Conservation (phyloP, 1,284 basidiomycete species). For the Ganoderma leucocontextum region DNA sequence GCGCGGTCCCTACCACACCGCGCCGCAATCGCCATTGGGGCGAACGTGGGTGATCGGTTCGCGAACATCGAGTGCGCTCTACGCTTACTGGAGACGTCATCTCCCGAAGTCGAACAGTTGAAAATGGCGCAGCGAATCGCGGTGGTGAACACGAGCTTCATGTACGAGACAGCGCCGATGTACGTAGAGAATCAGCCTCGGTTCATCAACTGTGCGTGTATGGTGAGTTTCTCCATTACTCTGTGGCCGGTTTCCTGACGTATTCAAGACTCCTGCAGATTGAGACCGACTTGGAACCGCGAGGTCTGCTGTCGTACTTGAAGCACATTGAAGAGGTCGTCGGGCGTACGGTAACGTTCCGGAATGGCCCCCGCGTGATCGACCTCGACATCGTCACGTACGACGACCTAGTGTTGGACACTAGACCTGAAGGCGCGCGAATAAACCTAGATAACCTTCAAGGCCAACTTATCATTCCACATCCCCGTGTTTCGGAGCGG, state of each 20-base stretch:
- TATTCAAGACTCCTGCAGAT: constrained; percentile 54
- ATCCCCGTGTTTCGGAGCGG: constrained; percentile 82
- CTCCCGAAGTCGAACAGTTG: constrained; percentile 36
- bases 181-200: constrained; percentile 91
- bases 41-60: constrained; percentile 91
- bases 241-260: neutral
- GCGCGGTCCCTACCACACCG: constrained; percentile 37
- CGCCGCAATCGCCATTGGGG: constrained; percentile 85
- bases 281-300: constrained; percentile 75
- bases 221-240: constrained; percentile 59
- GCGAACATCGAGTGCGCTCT: constrained; percentile 86
- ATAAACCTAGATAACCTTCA: constrained; percentile 58
- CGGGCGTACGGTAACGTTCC: constrained; percentile 84
- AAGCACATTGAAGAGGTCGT: constrained; percentile 82
- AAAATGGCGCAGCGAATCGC: constrained; percentile 41
- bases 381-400: constrained; percentile 94
- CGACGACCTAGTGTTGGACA: constrained; percentile 69
- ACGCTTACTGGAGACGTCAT: constrained; percentile 60
- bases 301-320: constrained; percentile 68
- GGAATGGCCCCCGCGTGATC: constrained; percentile 90
- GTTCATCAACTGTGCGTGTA: constrained; percentile 92
- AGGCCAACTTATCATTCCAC: constrained; percentile 83
- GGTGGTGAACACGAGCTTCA: constrained; percentile 85
- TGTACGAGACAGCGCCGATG: constrained; percentile 97
- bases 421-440: constrained; percentile 53